These are phyloP conservation scores for Saccharomyces eubayanus DNA, from an alignment of 805 yeast species.

Conservation along the genomic window DNA sequence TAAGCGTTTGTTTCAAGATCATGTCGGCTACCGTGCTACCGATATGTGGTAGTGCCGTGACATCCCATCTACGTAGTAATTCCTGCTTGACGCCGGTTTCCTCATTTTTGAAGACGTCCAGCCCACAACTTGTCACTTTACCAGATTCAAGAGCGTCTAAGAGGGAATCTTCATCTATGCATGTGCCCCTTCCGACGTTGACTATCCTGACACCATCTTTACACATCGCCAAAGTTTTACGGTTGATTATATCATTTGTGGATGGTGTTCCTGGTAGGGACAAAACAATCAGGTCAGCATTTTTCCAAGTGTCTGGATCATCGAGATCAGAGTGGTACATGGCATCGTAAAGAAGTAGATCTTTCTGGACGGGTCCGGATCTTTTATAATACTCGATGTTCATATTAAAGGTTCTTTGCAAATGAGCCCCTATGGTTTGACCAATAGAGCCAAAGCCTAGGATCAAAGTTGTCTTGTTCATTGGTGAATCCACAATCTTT, in stretches of 20 bases:
- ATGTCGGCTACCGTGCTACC: slow-evolving; percentile 60
- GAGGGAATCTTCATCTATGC: slow-evolving; percentile 60
- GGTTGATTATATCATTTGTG: slow-evolving; percentile 49
- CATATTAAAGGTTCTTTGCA: slow-evolving; percentile 52
- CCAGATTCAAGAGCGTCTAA: slow-evolving; percentile 53
- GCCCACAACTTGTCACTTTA: slow-evolving; percentile 54
- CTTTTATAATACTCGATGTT: slow-evolving; percentile 55
- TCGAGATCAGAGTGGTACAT: slow-evolving; percentile 40
- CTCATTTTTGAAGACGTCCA: slow-evolving; percentile 66
- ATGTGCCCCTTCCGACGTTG: slow-evolving; percentile 68
- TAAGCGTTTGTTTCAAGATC: slow-evolving; percentile 41
- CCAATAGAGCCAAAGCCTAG: slow-evolving; percentile 78
- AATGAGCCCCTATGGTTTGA: slow-evolving; percentile 48
- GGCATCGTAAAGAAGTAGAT: slow-evolving; percentile 39
- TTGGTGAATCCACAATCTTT: slow-evolving; percentile 42
- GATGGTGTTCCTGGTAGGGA: slow-evolving; percentile 59
- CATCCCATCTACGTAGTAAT: slow-evolving; percentile 50
- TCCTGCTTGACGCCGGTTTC: slow-evolving; percentile 42
- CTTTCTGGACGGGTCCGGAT: slow-evolving; percentile 31
- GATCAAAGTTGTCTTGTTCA: slow-evolving; percentile 49
- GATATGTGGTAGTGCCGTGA: slow-evolving; percentile 59
- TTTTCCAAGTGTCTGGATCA: slow-evolving; percentile 30
- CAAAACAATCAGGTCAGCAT: slow-evolving; percentile 50
- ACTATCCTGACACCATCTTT: slow-evolving; percentile 52
- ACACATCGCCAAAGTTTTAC: slow-evolving; percentile 38